Base-by-base conservation (phyloP, 352 stramenopile species). In the Albugo laibachii region DNA sequence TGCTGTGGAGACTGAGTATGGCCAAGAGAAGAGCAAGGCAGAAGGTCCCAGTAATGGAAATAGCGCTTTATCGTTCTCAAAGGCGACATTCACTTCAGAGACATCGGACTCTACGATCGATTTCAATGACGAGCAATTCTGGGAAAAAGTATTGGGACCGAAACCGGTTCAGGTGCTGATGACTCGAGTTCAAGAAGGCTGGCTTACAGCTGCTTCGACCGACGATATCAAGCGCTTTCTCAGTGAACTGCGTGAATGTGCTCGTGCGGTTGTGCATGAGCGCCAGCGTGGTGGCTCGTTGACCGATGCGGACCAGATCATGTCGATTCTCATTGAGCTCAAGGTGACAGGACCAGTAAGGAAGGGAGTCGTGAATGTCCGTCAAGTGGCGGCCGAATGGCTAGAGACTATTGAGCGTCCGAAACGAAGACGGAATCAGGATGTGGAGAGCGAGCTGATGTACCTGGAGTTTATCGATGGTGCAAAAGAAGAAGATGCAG, bases 51-150 rank as follows among this genome's bases (percentile, higher is more conserved):
- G 57, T 41, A 65, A 59, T 0, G 72, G 83, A 44, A 76, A 58
- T 20, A 80, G 50, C 41, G 78, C 78, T 31, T 52, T 93, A 10
- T 91, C 78, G 6, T 93, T 93, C 47, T 91, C 80, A 2, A 93
- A 93, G 51, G 80, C 80, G 27, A 77, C 70, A 2, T 93, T 93
- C 49, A 92, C 78, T 12, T 70, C 81, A 3, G 79, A 93, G 52
- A 79, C 77, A 5, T 79, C 80, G 4, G 81, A 94, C 57, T 71
- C 69, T 5, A 91, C 71, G 15, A 92, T 92, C 45, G 80, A 93
- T 57, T 88, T 89, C 40, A 88, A 93, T 41, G 80, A 92, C 45
- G 79, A 88, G n/a, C 76, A 91, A 46, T 89, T 94, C 27, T 92
- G 78, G 78, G 80, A 93, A 48, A 92, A 94, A 56, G 80, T 93